A percentile compares a stretch with the other conserved stretches of the same genome.
phyloP scores from a whole-genome alignment of 2,329 filamentous ascomycete genomes.

The Alternaria solani region DNA sequence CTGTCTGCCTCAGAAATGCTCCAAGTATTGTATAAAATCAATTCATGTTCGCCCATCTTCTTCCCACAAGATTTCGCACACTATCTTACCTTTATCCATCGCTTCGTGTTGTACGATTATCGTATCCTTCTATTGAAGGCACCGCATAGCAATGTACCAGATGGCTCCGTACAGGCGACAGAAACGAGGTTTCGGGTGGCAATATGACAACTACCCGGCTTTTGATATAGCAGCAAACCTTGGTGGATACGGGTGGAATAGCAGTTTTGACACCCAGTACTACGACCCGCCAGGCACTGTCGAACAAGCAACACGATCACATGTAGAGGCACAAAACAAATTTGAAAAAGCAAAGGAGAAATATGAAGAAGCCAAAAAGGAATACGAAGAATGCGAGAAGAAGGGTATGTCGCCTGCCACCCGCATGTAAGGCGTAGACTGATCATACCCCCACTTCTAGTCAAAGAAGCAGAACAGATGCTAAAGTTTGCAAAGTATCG shows the following conservation, averaged over 20 bases:
- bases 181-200: background rate
- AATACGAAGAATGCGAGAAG: slow-evolving; percentile 27
- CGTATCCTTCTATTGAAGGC: background rate
- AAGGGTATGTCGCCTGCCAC: slow-evolving; percentile 7
- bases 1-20: background rate
- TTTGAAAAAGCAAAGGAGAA: slow-evolving; percentile 22
- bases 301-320: slow-evolving; percentile 28
- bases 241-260: background rate
- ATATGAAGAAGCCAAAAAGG: slow-evolving; percentile 27
- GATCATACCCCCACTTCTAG: background rate
- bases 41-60: background rate
- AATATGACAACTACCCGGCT: background rate
- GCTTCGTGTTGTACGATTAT: background rate
- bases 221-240: slow-evolving; percentile 1
- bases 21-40: background rate
- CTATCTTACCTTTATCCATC: background rate
- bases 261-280: background rate
- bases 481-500: slow-evolving; percentile 16
- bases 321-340: slow-evolving; percentile 22
- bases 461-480: slow-evolving; percentile 20
- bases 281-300: slow-evolving; percentile 6
- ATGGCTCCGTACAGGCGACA: background rate
- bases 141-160: slow-evolving; percentile 8
- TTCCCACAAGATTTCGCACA: background rate
- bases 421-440: background rate